Evolutionary conservation across 768 basidiomycete genomes (phyloP).

Genomic region (Rhodotorula sphaerocarpa): DNA sequence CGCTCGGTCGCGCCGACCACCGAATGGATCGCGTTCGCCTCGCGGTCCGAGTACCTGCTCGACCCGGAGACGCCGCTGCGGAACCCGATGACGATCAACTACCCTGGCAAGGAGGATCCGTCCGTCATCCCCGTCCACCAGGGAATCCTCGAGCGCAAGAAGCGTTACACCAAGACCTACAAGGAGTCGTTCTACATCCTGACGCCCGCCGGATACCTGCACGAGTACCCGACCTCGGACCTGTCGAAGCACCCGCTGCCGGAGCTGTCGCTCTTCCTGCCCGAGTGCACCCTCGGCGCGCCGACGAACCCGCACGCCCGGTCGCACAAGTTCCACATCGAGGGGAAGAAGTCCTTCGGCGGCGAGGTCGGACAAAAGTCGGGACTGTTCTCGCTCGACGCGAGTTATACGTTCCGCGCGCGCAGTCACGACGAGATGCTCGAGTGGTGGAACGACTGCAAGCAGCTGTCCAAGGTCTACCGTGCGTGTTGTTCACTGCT

Average conservation of each 20-base stretch:
- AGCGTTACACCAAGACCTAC: constrained; percentile 63
- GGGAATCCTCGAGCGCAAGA: constrained; percentile 88
- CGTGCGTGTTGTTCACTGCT: constrained; percentile 22
- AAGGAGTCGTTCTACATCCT: constrained; percentile 75
- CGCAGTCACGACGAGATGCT: constrained; percentile 92
- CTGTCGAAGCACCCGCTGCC: constrained; percentile 55
- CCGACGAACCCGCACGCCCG: constrained; percentile 58
- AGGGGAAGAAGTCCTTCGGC: constrained; percentile 63
- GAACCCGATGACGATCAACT: constrained; percentile 62
- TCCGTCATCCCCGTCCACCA: constrained; percentile 75
- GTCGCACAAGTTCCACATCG: constrained; percentile 95
- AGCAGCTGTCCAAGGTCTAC: constrained; percentile 42
- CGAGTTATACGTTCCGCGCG: constrained; percentile 80
- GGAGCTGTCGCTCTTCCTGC: constrained; percentile 79
- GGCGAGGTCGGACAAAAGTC: constrained; percentile 48
- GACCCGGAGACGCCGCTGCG: constrained; percentile 93
- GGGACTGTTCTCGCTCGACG: constrained; percentile 40
- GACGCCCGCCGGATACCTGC: constrained; percentile 90
- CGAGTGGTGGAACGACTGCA: constrained; percentile 99
- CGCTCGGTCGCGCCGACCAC: constrained; percentile 56
- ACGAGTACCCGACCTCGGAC: constrained; percentile 77
- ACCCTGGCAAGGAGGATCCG: constrained; percentile 86
- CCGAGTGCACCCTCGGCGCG: constrained; percentile 89
- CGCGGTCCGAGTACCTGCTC: constrained; percentile 83
- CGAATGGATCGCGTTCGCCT: constrained; percentile 94